A percentile compares a stretch with the other conserved stretches of the same genome.
phyloP scores from a whole-genome alignment of 2,329 filamentous ascomycete genomes.

The Colletotrichum plurivorum region DNA sequence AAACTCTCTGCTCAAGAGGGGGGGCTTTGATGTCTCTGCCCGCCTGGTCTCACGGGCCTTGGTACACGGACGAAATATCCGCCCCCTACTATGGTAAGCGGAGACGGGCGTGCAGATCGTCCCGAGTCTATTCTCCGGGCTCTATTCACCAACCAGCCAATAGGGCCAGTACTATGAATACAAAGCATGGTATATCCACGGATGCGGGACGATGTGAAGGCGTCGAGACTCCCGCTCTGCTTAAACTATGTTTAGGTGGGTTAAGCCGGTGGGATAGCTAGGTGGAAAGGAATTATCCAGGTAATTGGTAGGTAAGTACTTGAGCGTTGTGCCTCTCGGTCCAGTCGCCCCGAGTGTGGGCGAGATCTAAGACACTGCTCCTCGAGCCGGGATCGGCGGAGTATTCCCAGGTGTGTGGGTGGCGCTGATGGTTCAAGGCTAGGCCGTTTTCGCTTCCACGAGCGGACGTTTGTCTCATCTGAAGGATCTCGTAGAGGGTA shows the following conservation, averaged over 20 bases:
- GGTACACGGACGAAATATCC: not conserved
- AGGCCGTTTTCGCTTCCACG: not conserved
- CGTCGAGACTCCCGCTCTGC: slow-evolving; percentile 17
- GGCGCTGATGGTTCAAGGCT: slow-evolving; percentile 13
- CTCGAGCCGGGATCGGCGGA: too few relatives aligned
- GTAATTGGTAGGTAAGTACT: not conserved
- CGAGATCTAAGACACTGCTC: too few relatives aligned
- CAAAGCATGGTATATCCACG: too few relatives aligned
- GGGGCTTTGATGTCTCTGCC: too few relatives aligned
- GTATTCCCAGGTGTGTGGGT: not conserved
- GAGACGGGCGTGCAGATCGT: slow-evolving; percentile 10
- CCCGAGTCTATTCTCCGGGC: not conserved
- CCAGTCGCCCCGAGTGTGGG: too few relatives aligned
- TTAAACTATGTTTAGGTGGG: not conserved
- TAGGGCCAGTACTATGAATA: not conserved
- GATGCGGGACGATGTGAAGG: not conserved
- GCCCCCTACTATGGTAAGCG: not conserved
- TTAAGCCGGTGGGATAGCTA: too few relatives aligned
- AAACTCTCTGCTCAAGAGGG: not conserved
- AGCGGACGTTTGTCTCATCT: not conserved
- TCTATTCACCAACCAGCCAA: not conserved
- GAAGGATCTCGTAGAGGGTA: not conserved
- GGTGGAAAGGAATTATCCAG: too few relatives aligned
- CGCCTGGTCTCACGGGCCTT: not conserved
- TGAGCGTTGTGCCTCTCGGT: too few relatives aligned